These are phyloP conservation scores for Heliamphora pulchella DNA, from an alignment of 179 eudicot genomes.

Conservation along the genomic window DNA sequence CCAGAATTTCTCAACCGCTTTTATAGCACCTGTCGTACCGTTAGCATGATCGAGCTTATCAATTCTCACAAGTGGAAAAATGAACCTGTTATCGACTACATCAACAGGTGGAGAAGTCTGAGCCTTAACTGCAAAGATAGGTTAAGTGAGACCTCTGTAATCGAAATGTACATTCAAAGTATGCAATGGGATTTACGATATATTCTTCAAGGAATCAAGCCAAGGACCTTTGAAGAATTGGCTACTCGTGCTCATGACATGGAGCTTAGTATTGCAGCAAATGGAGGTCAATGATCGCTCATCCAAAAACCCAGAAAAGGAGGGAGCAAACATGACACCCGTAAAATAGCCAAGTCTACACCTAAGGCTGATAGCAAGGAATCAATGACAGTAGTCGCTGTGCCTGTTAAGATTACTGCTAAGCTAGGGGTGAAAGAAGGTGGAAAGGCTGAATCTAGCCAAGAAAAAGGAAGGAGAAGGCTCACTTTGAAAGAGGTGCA, in stretches of 20 bases:
- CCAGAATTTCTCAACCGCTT: conserved; percentile 4
- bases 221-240: background rate
- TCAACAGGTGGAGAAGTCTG: background rate
- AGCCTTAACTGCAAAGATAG: background rate
- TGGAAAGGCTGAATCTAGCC: background rate
- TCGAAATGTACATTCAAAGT: conserved; percentile 7
- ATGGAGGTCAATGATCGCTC: background rate
- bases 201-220: background rate
- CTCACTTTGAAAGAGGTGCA: background rate
- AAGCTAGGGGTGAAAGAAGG: background rate
- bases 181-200: background rate
- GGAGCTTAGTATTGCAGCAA: background rate
- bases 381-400: background rate
- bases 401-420: background rate
- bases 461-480: background rate
- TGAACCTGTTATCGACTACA: background rate
- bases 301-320: background rate
- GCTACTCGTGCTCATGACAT: conserved; percentile 9
- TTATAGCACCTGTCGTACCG: conserved; percentile 1
- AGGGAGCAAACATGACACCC: background rate
- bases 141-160: background rate
- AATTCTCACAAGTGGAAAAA: background rate
- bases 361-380: background rate
- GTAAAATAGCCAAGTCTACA: background rate
- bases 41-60: background rate